Base-by-base conservation (phyloP, 495 filamentous ascomycete genomes). In the Aspergillus haitiensis region DNA sequence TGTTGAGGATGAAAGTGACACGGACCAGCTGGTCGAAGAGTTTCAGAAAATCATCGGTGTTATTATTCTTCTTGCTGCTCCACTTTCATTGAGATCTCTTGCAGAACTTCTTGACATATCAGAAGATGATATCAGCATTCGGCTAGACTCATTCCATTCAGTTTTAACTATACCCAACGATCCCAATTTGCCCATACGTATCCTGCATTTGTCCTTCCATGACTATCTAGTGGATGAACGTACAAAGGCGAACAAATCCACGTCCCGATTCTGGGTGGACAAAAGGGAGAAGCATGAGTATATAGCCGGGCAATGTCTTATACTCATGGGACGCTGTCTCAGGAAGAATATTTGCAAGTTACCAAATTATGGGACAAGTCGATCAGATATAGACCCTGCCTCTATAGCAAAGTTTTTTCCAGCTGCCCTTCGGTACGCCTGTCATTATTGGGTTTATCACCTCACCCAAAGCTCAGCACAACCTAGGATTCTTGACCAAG, bases 391-490 rank as follows among this genome's bases (percentile, higher is more conserved):
- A 67, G 47, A 3, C 10, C 16, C 21, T 27, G 15, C 52, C 13
- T 48, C 12, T 15, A 64, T 75, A 34, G 33, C 33, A 7, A 16
- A 69, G 0, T 46, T 40, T 47, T 37, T 81, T 13, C 63, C 67
- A 51, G 7, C 63, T 45, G 68, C 72, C 37, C 37, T 75, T 21
- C 59, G 66, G 61, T 76, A 82, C 56, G 65, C 73, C 18, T 82
- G 77, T 65, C 65, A 64, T 11, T 78, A 75, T 60, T 84, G 75
- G 62, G 31, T 42, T 47, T 42, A 73, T 40, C 78, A 85, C 68
- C 34, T 27, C 21, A 3, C 79, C 35, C 39, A 71, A 59, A 56
- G 75, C 52, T 71, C 69, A 27, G 21, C 21, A 27, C 21, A 27
- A 27, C 48, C 60, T 67, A 31, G 6, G 44, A 34, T 1, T 3